phyloP scores from a whole-genome alignment of 78 protist genomes.

The Dictyostelium firmibasis region DNA sequence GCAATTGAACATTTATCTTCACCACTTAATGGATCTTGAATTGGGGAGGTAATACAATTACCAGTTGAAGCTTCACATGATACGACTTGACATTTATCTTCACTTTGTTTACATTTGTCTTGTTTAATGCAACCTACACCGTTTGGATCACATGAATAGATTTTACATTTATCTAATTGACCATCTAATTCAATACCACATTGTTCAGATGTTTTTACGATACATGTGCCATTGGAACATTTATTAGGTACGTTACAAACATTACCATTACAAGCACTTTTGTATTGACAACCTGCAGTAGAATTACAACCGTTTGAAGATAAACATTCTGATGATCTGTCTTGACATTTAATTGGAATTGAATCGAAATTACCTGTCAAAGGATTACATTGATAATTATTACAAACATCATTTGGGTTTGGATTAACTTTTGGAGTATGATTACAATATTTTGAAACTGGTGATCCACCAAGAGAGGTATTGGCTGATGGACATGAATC shows the following conservation, averaged over 20 bases:
- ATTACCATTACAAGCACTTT: not conserved
- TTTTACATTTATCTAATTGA: not conserved
- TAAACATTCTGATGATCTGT: not conserved
- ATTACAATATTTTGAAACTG: not conserved
- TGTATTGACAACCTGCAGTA: not conserved
- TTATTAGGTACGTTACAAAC: not conserved
- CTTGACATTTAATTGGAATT: not conserved
- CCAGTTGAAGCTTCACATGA: slow-evolving; percentile 5
- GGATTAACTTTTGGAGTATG: not conserved
- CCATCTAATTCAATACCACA: not conserved
- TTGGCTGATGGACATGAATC: not conserved
- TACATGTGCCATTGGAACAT: not conserved
- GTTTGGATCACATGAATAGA: not conserved
- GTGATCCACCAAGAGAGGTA: not conserved
- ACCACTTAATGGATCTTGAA: not conserved
- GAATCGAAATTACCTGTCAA: not conserved
- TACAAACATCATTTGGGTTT: not conserved
- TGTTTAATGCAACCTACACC: not conserved
- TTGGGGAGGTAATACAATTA: not conserved
- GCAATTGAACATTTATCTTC: no score
- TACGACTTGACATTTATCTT: not conserved
- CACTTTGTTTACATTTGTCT: not conserved
- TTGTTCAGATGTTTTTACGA: not conserved
- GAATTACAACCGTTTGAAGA: not conserved
- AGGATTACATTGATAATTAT: not conserved